Conservation (phyloP, 2,329 filamentous ascomycete genomes). For the Penicillium fuscoglaucum region DNA sequence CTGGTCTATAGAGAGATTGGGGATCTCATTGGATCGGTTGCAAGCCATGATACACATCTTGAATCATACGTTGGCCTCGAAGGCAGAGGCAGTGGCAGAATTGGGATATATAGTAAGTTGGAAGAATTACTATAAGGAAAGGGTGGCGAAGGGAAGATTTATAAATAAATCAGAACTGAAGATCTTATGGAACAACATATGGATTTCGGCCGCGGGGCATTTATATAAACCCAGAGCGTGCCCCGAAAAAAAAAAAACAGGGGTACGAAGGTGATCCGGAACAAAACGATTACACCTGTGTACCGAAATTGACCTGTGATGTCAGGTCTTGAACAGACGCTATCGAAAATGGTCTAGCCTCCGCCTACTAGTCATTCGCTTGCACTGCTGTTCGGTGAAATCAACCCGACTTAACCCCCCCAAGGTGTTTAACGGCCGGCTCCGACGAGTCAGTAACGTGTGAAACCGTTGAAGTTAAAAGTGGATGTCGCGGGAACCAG, state of each 20-base stretch:
- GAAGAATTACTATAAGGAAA: not conserved
- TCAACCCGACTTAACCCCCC: conserved; percentile 25
- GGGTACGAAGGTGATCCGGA: conserved; percentile 11
- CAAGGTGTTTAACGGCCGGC: conserved; percentile 21
- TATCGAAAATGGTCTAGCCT: conserved; percentile 7
- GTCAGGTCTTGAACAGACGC: conserved; percentile 11
- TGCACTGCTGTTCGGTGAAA: conserved; percentile 10
- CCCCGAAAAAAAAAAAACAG: conserved; percentile 7
- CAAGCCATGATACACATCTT: conserved; percentile 21
- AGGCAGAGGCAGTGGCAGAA: not conserved
- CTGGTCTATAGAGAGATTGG: conserved; percentile 20
- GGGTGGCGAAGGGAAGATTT: conserved; percentile 1
- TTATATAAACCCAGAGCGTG: conserved; percentile 17
- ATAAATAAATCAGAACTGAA: conserved; percentile 8
- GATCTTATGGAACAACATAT: conserved; percentile 12
- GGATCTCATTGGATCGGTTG: conserved; percentile 19
- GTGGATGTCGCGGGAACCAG: conserved; percentile 5
- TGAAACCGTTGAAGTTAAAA: conserved; percentile 17
- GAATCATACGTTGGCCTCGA: conserved; percentile 10
- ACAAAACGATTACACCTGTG: conserved; percentile 15
- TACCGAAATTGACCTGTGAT: conserved; percentile 21
- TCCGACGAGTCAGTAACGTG: conserved; percentile 17
- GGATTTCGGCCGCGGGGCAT: conserved; percentile 13
- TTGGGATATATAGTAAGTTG: conserved; percentile 6
- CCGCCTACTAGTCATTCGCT: not conserved